Evolutionary conservation across 495 filamentous ascomycete genomes (phyloP).

Genomic region (Diplogelasinospora grovesii): DNA sequence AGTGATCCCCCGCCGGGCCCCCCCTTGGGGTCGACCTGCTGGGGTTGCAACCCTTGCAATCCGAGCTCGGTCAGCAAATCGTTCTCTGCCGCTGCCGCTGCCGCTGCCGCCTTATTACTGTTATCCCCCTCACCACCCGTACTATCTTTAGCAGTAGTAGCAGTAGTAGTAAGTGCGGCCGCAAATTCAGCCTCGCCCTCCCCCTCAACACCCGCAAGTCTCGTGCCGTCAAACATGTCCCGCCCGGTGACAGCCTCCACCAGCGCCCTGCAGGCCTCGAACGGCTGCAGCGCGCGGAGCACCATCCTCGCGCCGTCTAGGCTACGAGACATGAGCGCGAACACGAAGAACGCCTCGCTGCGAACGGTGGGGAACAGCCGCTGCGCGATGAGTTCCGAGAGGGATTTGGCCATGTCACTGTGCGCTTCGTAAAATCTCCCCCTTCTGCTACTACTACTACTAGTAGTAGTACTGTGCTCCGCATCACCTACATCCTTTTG

Average conservation of each 20-base stretch:
- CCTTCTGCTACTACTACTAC: too few species aligned
- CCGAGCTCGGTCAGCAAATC: conserved; percentile 12
- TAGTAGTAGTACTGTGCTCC: too few species aligned
- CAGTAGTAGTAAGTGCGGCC: too few species aligned
- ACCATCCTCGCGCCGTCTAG: conserved; percentile 48
- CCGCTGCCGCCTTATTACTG: not conserved
- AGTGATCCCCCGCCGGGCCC: conserved; percentile 26
- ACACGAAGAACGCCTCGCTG: conserved; percentile 66
- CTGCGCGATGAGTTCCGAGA: conserved; percentile 60
- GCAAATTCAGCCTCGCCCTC: too few species aligned
- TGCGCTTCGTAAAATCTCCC: conserved; percentile 45
- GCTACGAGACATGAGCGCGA: conserved; percentile 57
- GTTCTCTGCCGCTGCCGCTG: not conserved
- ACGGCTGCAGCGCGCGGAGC: conserved; percentile 40
- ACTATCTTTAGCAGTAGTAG: too few species aligned
- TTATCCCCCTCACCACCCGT: not conserved
- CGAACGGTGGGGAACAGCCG: conserved; percentile 62
- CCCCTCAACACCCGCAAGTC: too few species aligned
- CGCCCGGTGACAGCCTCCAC: conserved; percentile 42
- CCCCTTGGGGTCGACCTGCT: conserved; percentile 27
- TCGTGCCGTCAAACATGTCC: conserved; percentile 3
- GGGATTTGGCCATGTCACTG: conserved; percentile 42
- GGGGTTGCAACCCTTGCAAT: conserved; percentile 31
- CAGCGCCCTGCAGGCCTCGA: conserved; percentile 41
- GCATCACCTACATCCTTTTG: not conserved